Evolutionary conservation across 768 basidiomycete species (phyloP).

Genomic region (Lactarius sanguifluus): DNA sequence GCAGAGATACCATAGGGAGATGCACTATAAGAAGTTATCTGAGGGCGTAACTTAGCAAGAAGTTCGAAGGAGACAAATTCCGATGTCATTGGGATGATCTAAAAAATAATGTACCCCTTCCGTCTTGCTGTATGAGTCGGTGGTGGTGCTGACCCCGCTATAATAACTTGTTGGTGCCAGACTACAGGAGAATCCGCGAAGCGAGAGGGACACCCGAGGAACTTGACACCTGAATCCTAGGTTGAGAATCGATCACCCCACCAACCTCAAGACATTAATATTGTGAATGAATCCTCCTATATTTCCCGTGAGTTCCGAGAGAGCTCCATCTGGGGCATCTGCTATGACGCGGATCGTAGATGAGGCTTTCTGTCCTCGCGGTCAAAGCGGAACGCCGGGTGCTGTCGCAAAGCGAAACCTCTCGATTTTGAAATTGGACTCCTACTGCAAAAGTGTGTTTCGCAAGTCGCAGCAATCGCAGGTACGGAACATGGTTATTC

Average conservation of each 20-base stretch:
- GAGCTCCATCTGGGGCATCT: neutral
- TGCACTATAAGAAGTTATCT: slow-evolving; percentile 4
- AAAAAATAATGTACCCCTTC: slow-evolving; percentile 70
- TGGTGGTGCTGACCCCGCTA: neutral
- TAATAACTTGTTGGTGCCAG: neutral
- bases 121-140: neutral
- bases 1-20: neutral
- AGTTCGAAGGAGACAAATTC: slow-evolving; percentile 53
- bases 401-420: slow-evolving; percentile 65
- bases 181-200: neutral
- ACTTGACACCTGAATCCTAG: neutral
- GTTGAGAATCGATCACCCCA: neutral
- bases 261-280: neutral
- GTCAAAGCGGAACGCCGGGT: slow-evolving; percentile 50
- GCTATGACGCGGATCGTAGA: slow-evolving; percentile 35
- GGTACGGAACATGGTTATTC: slow-evolving; percentile 59
- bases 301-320: slow-evolving; percentile 27
- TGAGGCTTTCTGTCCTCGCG: slow-evolving; percentile 89
- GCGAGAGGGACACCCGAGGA: neutral
- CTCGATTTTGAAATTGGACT: slow-evolving; percentile 9
- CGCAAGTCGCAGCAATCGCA: slow-evolving; percentile 41
- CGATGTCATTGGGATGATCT: slow-evolving; percentile 32
- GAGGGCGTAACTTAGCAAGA: neutral
- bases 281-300: neutral
- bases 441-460: slow-evolving; percentile 40